A percentile compares a stretch with the other conserved stretches of the same genome.
Conservation (phyloP, 2,329 filamentous ascomycete genomes). For the Epichloe sylvatica region DNA sequence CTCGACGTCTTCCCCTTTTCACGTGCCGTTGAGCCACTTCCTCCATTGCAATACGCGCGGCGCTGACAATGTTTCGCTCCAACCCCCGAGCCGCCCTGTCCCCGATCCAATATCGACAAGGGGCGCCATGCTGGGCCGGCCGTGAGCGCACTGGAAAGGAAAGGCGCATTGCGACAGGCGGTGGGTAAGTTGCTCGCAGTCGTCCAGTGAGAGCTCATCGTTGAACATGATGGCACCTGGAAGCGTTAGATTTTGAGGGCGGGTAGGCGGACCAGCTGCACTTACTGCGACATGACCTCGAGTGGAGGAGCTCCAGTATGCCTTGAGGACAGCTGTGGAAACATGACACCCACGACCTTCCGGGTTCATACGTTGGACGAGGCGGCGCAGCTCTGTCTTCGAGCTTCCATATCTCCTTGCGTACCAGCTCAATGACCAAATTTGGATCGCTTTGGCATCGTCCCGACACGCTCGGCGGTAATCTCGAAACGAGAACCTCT, state of each 20-base stretch:
- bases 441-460: constrained; percentile 60
- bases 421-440: constrained; percentile 58
- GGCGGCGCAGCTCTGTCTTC: constrained; percentile 28
- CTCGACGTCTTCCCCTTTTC: too few species aligned
- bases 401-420: constrained; percentile 58
- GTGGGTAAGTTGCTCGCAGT: constrained; percentile 45
- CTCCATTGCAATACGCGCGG: constrained; percentile 9
- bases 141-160: constrained; percentile 76
- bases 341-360: constrained; percentile 40
- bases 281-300: constrained; percentile 57
- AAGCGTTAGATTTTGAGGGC: constrained; percentile 5
- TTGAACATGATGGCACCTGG: constrained; percentile 71
- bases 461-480: constrained; percentile 63
- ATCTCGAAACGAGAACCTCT: constrained; percentile 28
- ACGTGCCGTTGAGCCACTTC: constrained; percentile 9
- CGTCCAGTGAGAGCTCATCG: constrained; percentile 42
- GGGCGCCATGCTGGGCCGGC: constrained; percentile 52
- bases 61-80: constrained; percentile 10
- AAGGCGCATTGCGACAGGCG: constrained; percentile 51
- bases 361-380: background rate
- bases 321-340: constrained; percentile 60
- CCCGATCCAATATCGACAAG: constrained; percentile 36
- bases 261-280: background rate
- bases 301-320: constrained; percentile 64
- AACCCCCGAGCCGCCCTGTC: constrained; percentile 12